A percentile compares a stretch with the other conserved stretches of the same genome.
These are phyloP conservation scores for Reticulascus tulasneorum DNA, from an alignment of 2,329 filamentous ascomycete species.

Conservation along the genomic window DNA sequence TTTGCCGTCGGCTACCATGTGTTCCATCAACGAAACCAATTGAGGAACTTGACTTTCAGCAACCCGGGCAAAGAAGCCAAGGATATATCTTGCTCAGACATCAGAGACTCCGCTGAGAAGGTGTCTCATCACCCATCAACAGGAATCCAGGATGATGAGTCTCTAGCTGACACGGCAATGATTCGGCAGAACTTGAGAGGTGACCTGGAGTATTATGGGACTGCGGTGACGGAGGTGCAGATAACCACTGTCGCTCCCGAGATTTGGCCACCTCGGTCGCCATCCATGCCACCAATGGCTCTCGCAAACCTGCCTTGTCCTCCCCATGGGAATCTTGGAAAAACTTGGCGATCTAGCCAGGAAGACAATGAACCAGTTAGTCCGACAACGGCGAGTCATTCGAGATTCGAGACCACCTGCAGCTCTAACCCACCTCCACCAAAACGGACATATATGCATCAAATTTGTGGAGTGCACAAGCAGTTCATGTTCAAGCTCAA, in stretches of 20 bases:
- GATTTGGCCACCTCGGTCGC: slow-evolving; percentile 9
- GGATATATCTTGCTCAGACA: slow-evolving; percentile 23
- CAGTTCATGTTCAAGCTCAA: slow-evolving; percentile 28
- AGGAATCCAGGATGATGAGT: too few relatives aligned
- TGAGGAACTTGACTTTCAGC: slow-evolving; percentile 50
- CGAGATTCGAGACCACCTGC: slow-evolving; percentile 21
- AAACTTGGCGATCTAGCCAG: slow-evolving; percentile 12
- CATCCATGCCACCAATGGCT: slow-evolving; percentile 12
- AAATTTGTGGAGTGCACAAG: slow-evolving; percentile 14
- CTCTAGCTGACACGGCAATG: background rate
- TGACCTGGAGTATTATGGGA: slow-evolving; percentile 38
- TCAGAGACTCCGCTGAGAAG: slow-evolving; percentile 27
- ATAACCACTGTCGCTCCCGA: slow-evolving; percentile 26
- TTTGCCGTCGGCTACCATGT: slow-evolving; percentile 56
- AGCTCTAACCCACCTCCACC: slow-evolving; percentile 14
- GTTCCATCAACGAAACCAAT: slow-evolving; percentile 52
- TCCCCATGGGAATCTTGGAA: slow-evolving; percentile 1
- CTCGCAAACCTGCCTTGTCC: slow-evolving; percentile 11
- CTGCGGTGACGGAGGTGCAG: slow-evolving; percentile 50
- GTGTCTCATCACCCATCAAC: slow-evolving; percentile 21
- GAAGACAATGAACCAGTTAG: slow-evolving; percentile 3
- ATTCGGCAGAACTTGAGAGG: slow-evolving; percentile 18
- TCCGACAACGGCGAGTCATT: slow-evolving; percentile 1
- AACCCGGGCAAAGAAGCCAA: slow-evolving; percentile 33
- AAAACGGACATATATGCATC: slow-evolving; percentile 10